Evolutionary conservation across 345 rosid genomes (phyloP).

Genomic region (Excoecaria agallocha): DNA sequence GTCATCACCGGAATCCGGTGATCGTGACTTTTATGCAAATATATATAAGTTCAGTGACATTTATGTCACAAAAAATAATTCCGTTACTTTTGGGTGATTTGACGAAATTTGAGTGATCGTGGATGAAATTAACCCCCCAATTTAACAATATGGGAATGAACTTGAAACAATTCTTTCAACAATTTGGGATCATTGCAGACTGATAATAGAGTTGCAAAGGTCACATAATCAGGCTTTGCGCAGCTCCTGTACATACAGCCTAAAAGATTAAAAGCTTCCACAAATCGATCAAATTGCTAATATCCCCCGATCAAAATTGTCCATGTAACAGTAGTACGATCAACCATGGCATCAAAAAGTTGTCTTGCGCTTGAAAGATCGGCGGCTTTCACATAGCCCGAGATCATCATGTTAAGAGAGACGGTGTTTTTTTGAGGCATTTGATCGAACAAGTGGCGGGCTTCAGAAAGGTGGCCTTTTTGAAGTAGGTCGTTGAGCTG

Average conservation of each 20-base stretch:
- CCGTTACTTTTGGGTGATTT: too few species aligned
- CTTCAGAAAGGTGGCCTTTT: constrained; percentile 44
- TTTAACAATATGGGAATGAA: constrained; percentile 55
- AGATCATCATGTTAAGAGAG: constrained; percentile 61
- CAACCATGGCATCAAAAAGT: constrained; percentile 50
- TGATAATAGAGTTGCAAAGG: constrained; percentile 63
- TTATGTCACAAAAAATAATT: too few species aligned
- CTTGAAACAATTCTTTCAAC: constrained; percentile 41
- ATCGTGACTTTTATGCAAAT: too few species aligned
- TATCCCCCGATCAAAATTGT: constrained; percentile 84
- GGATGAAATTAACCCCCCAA: too few species aligned
- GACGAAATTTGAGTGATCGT: too few species aligned
- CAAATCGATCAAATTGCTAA: constrained; percentile 35
- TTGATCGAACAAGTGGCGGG: constrained; percentile 72
- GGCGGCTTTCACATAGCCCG: constrained; percentile 57
- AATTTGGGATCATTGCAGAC: constrained; percentile 45
- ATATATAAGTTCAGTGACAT: too few species aligned
- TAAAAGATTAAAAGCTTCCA: constrained; percentile 59
- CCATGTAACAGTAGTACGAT: constrained; percentile 70
- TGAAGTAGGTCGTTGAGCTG: constrained; percentile 29
- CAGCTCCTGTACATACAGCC: constrained; percentile 47
- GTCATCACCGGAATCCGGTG: too few species aligned
- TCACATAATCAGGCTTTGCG: constrained; percentile 58
- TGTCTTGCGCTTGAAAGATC: constrained; percentile 48
- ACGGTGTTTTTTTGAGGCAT: constrained; percentile 69